These are phyloP conservation scores for Trichoderma harzianum DNA, from an alignment of 2,329 filamentous ascomycete species.

Conservation along the genomic window DNA sequence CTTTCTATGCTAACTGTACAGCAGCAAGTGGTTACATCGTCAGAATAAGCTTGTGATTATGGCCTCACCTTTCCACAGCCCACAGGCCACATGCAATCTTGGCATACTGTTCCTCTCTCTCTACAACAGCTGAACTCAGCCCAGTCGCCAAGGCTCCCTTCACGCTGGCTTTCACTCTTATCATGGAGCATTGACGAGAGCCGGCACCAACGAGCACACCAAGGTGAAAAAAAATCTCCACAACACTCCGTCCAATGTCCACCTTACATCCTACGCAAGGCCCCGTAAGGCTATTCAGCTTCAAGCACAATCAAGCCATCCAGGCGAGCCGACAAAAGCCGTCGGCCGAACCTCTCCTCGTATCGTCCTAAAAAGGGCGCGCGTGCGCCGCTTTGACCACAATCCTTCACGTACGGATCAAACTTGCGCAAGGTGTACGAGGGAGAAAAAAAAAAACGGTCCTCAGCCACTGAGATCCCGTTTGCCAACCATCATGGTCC, in stretches of 20 bases:
- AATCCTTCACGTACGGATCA: not conserved
- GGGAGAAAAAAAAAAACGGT: not conserved
- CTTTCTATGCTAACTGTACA: not conserved
- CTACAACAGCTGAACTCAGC: not conserved
- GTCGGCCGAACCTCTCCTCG: not conserved
- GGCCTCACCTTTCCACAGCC: not conserved
- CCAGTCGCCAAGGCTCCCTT: not conserved
- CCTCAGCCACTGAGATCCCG: not conserved
- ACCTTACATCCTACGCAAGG: not conserved
- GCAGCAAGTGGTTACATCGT: not conserved
- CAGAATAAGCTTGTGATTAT: not conserved
- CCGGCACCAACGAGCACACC: not conserved
- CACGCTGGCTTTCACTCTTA: not conserved
- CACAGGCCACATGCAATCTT: not conserved
- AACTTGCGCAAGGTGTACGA: not conserved
- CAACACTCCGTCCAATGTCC: not conserved
- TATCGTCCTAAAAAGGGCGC: not conserved
- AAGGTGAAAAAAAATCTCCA: not conserved
- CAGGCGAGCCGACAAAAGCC: not conserved
- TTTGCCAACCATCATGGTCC: conserved; percentile 3
- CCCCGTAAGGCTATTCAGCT: not conserved
- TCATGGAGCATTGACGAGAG: not conserved
- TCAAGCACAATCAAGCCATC: not conserved
- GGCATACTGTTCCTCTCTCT: not conserved
- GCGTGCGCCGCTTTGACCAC: not conserved